Base-by-base conservation (phyloP, 108 stramenopile genomes). In the Cyclotella cryptica region DNA sequence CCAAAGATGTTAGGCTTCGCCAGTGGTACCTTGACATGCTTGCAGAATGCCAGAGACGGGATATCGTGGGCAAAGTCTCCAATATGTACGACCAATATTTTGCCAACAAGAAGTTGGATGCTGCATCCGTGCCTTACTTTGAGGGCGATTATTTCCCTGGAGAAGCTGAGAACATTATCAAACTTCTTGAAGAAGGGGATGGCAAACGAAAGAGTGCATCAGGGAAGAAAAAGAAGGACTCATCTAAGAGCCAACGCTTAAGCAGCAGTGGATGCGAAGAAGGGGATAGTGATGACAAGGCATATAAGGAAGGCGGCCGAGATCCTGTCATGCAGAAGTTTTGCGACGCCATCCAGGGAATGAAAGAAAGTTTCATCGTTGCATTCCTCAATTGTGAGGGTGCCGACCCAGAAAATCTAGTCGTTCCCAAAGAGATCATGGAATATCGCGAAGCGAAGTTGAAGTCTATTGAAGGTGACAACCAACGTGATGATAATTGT, bases 121-220 rank as follows among this genome's bases (percentile, higher is more conserved):
- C 92, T 13, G 90, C 96, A 52, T 79, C 71, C 46, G 92, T 99
- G 35, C 99, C 99, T 14, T 98, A 99, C 67, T 89, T 98, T 7
- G 99, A 99, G 60, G 99, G 99, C 47, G 98, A 98, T 83, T 99
- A 99, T 77, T 99, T 98, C 84, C 95, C 96, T 22, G 98, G 97
- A 13, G 99, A 98, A 77, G 98, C 95, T 21, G 99, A 99, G 81
- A 97, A 97, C 72, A 96, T 98, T 55, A 98, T 98, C 75, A 97
- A 98, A 73, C 88, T 87, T 70, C 79, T 97, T n/a, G 89, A 90
- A 77, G 94, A 94, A 42, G 60, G 66, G 13, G 78, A 79, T 46
- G 95, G 90, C n/a, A 78, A 83, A 29, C 81, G 88, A 12, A 91
- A 90, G 69, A 69, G 69, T 44, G 84, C 85, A 40, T 71, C 40